phyloP scores from a whole-genome alignment of 2,329 filamentous ascomycete species.

The Clathrospora elynae region DNA sequence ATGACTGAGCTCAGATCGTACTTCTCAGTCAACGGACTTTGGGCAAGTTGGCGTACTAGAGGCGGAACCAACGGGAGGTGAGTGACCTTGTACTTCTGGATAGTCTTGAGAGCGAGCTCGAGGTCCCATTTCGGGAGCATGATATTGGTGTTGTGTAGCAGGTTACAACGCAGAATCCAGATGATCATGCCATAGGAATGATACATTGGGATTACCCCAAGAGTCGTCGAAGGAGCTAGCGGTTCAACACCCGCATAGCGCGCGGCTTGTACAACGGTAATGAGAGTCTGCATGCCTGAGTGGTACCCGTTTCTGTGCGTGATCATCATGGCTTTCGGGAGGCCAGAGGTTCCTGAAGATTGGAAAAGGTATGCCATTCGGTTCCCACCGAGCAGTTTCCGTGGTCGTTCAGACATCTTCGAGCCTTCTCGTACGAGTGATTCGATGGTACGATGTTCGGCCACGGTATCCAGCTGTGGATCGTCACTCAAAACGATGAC shows the following conservation, averaged over 20 bases:
- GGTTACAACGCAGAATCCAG: conserved; percentile 38
- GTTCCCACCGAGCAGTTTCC: conserved; percentile 31
- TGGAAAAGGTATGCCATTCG: conserved; percentile 40
- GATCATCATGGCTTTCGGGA: conserved; percentile 45
- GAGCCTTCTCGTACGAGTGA: conserved; percentile 28
- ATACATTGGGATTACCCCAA: conserved; percentile 40
- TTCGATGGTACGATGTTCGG: conserved; percentile 32
- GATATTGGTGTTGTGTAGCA: conserved; percentile 29
- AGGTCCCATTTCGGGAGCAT: conserved; percentile 38
- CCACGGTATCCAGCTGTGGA: conserved; percentile 19
- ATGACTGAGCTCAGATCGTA: conserved; percentile 36
- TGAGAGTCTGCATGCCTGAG: conserved; percentile 35
- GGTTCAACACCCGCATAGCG: conserved; percentile 30
- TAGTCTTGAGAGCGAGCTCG: conserved; percentile 31
- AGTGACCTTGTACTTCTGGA: conserved; percentile 36
- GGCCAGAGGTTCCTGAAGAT: conserved; percentile 36
- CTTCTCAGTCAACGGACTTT: conserved; percentile 32
- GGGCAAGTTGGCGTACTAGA: conserved; percentile 36
- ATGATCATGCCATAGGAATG: conserved; percentile 43
- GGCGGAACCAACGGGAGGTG: conserved; percentile 36
- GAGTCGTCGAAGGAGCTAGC: conserved; percentile 17
- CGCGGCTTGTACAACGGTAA: conserved; percentile 28
- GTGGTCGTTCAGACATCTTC: conserved; percentile 21
- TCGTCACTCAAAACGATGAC: conserved; percentile 37
- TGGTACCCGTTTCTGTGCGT: conserved; percentile 35